phyloP scores from a whole-genome alignment of 805 yeast species.

The Saitoella complicata region DNA sequence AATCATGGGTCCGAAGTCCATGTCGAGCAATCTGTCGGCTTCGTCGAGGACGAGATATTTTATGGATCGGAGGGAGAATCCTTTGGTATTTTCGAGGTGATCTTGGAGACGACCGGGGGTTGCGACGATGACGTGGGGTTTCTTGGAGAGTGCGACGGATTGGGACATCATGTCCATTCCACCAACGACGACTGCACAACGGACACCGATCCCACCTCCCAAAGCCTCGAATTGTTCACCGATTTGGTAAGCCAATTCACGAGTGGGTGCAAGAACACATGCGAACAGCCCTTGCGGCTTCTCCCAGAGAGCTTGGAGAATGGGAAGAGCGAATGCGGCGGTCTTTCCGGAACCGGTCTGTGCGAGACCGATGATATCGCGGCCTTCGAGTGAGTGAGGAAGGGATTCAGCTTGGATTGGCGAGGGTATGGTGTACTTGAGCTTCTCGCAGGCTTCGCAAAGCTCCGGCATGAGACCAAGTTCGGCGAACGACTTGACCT shows the following conservation, averaged over 20 bases:
- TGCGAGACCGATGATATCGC: constrained; percentile 89
- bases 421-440: constrained; percentile 71
- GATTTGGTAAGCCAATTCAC: constrained; percentile 43
- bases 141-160: constrained; percentile 80
- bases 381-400: constrained; percentile 78
- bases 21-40: constrained; percentile 97
- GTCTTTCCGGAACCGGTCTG: constrained; percentile 98
- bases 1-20: constrained; percentile 92
- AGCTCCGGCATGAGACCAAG: constrained; percentile 56
- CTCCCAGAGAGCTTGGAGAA: constrained; percentile 77
- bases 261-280: constrained; percentile 64
- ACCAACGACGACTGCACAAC: constrained; percentile 80
- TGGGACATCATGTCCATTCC: constrained; percentile 99
- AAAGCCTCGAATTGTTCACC: constrained; percentile 90
- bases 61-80: constrained; percentile 66
- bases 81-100: constrained; percentile 88
- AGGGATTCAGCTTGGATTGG: constrained; percentile 87
- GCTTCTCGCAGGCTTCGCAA: constrained; percentile 55
- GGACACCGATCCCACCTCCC: constrained; percentile 83
- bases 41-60: constrained; percentile 91
- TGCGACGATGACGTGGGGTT: constrained; percentile 88
- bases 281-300: constrained; percentile 81
- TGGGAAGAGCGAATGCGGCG: constrained; percentile 95
- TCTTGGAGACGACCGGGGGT: constrained; percentile 86
- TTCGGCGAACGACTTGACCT: constrained; percentile 11